These are phyloP conservation scores for Cinchona pubescens DNA, from an alignment of 257 asterid genomes.

Conservation along the genomic window DNA sequence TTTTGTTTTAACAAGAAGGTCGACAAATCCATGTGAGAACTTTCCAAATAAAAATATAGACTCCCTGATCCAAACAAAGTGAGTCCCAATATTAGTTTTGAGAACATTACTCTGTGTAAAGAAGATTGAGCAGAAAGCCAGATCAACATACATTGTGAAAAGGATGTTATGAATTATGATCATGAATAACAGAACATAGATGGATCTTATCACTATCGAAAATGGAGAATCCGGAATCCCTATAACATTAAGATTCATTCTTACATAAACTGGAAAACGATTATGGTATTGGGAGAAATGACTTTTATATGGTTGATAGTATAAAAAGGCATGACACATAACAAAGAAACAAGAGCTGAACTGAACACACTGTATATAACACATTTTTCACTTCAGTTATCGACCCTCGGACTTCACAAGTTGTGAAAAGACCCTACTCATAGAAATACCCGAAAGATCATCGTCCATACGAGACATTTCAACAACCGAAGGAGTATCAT, in stretches of 20 bases:
- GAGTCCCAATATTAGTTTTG: background rate
- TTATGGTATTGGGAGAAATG: background rate
- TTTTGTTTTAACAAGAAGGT: no score
- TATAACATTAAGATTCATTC: background rate
- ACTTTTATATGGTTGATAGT: background rate
- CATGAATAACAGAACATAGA: background rate
- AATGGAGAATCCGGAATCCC: background rate
- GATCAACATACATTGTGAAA: background rate
- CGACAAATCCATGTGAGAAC: no score
- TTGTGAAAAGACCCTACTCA: constrained; percentile 73
- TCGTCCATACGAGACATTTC: constrained; percentile 48
- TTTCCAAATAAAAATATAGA: no score
- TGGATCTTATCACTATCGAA: background rate
- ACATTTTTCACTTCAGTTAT: constrained; percentile 20
- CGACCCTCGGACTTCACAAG: constrained; percentile 72
- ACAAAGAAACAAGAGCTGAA: background rate
- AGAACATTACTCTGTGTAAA: background rate
- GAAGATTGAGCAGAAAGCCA: background rate
- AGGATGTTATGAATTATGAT: background rate
- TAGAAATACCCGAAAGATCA: constrained; percentile 60
- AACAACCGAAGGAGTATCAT: constrained; percentile 33
- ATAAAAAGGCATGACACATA: constrained; percentile 2
- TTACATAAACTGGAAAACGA: background rate
- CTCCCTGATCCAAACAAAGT: no score
- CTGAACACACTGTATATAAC: background rate